A percentile compares a stretch with the other conserved stretches of the same genome.
These are phyloP conservation scores for Linnemannia elongata DNA, from an alignment of 192 early-diverging fungal species.

Conservation along the genomic window DNA sequence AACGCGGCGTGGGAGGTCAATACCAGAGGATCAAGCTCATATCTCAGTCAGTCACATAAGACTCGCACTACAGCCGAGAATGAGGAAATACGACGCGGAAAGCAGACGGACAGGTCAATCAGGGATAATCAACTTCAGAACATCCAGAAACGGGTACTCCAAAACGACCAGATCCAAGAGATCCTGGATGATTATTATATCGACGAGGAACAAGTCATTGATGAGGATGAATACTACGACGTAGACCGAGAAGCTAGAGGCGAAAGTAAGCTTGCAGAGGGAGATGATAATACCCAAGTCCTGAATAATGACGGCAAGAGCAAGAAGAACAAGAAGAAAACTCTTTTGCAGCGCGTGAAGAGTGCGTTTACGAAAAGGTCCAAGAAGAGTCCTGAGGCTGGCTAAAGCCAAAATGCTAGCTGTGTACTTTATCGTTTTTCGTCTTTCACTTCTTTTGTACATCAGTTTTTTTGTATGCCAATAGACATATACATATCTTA, in stretches of 20 bases:
- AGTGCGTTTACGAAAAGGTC: not conserved
- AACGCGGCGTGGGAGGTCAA: not conserved
- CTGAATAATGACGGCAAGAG: not conserved
- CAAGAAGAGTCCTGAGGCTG: not conserved
- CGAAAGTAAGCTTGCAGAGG: not conserved
- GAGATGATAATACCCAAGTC: not conserved
- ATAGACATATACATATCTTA: too few relatives aligned
- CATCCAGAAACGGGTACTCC: not conserved
- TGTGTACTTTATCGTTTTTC: not conserved
- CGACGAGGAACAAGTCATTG: not conserved
- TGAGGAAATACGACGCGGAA: not conserved
- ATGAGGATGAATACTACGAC: not conserved
- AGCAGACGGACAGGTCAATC: not conserved
- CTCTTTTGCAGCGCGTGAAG: not conserved
- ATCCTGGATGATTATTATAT: not conserved
- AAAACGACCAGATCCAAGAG: not conserved
- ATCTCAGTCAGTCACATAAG: not conserved
- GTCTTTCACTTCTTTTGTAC: not conserved
- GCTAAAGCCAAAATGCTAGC: not conserved
- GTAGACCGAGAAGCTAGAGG: not conserved
- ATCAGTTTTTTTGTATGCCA: too few relatives aligned
- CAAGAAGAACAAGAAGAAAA: not conserved
- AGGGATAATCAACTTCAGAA: not conserved
- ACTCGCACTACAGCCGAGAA: not conserved
- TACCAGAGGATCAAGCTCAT: not conserved